These are phyloP conservation scores for Aspergillus ellipticus DNA, from an alignment of 495 filamentous ascomycete species.

Conservation along the genomic window DNA sequence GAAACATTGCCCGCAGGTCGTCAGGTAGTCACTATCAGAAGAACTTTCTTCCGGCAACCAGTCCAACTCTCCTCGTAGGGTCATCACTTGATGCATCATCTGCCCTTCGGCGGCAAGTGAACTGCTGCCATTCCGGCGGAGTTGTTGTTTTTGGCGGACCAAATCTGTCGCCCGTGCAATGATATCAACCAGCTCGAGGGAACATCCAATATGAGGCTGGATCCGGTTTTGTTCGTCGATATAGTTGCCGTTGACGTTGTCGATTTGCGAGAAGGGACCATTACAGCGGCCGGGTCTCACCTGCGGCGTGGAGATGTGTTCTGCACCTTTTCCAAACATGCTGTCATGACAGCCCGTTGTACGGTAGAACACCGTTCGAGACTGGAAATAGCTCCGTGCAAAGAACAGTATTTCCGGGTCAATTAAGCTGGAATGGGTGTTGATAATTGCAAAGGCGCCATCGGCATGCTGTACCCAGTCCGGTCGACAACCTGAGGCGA, in stretches of 20 bases:
- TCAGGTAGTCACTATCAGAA: not conserved
- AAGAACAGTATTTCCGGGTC: conserved; percentile 4
- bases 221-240: not conserved
- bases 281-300: not conserved
- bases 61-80: not conserved
- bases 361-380: not conserved
- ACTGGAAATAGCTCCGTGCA: conserved; percentile 1
- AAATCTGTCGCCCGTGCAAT: not conserved
- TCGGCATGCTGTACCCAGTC: conserved; percentile 3
- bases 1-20: conserved; percentile 4
- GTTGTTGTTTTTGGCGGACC: conserved; percentile 2
- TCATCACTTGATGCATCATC: not conserved
- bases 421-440: not conserved
- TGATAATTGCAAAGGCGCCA: conserved; percentile 5
- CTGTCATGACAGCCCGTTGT: not conserved
- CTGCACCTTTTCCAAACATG: not conserved
- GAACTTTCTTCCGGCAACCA: not conserved
- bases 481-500: conserved; percentile 2
- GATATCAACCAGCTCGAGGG: not conserved
- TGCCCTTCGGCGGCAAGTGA: not conserved
- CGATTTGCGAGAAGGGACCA: not conserved
- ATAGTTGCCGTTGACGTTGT: not conserved
- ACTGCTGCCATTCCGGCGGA: not conserved
- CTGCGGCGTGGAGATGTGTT: not conserved
- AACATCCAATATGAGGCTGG: conserved; percentile 4